Evolutionary conservation across 495 filamentous ascomycete genomes (phyloP), one percentile per base, ranked within the genome.

Genomic region (Durotheca rogersii): DNA sequence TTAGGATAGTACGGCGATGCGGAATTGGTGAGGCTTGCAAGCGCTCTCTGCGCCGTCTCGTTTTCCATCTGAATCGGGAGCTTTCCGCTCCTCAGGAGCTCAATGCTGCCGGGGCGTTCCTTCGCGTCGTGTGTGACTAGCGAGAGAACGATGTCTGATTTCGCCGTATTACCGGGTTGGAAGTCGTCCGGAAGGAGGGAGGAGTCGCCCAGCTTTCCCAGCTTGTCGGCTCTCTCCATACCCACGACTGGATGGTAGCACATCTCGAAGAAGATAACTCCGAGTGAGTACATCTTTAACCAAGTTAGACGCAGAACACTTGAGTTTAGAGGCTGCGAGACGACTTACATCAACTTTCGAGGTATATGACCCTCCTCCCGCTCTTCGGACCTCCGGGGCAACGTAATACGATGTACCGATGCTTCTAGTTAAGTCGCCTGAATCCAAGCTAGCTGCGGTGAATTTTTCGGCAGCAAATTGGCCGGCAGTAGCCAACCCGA

Each of bases 191-290:
- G 93, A 31, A 97, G 78, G 5, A 61, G 66, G 12, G 85, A 71
- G 29, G 80, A 79, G 53, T 86, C 77, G 18, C 92, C 79, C 9
- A 98, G 73, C 33, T 77, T 71, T 42, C 84, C 77, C 11, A 96
- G 70, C 7, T 87, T 85, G 44, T 84, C 71, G 16, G 87, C 89
- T 25, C 94, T 81, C 67, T 97, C 90, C 90, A 97, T 97, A 0
- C 83, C 86, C 1, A 87, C 83, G 39, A 85, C 82, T 2, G 94
- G 75, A 19, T 84, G 75, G 58, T 90, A 84, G 53, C 87, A 93
- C 92, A 98, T 97, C 66, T 98, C 93, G 57, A 97, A 95, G 68
- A 98, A 95, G 47, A 98, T 97, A 35, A 98, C 86, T 7, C 93
- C 93, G 20, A 98, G 72, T 0, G 94, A 96, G 62, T 90, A 98